These are phyloP conservation scores for Euphorbia pulcherrima DNA, from an alignment of 345 rosid genomes.

Conservation along the genomic window DNA sequence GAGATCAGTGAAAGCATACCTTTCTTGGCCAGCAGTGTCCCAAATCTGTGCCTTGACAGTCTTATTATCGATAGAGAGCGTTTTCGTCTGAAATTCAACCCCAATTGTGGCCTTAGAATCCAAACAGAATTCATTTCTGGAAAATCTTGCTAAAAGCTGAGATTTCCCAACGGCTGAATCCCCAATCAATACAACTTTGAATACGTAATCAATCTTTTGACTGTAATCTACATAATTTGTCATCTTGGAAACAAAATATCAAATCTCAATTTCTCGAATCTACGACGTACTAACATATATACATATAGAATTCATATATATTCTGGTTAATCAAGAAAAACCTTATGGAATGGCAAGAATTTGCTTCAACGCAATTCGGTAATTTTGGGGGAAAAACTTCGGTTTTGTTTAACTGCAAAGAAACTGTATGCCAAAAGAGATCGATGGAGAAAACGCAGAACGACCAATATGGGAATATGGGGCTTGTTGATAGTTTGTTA, in stretches of 20 bases:
- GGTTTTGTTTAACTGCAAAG: neutral
- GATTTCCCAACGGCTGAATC: slow-evolving; percentile 87
- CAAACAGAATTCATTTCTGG: slow-evolving; percentile 73
- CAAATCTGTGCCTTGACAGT: slow-evolving; percentile 85
- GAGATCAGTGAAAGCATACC: slow-evolving; percentile 28
- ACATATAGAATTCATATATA: neutral
- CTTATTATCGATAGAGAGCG: slow-evolving; percentile 67
- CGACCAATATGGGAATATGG: slow-evolving; percentile 60
- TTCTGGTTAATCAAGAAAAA: neutral
- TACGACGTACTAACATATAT: slow-evolving; percentile 8
- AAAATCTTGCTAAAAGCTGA: slow-evolving; percentile 68
- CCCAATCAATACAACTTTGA: slow-evolving; percentile 74
- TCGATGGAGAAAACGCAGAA: slow-evolving; percentile 17
- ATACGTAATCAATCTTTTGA: slow-evolving; percentile 81
- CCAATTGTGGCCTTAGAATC: slow-evolving; percentile 87
- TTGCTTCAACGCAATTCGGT: neutral
- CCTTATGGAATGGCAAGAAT: neutral
- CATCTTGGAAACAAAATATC: slow-evolving; percentile 29
- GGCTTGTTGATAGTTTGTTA: slow-evolving; percentile 38
- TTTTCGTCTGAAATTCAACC: slow-evolving; percentile 85
- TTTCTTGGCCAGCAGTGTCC: slow-evolving; percentile 91
- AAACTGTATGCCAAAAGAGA: slow-evolving; percentile 6
- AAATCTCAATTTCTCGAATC: slow-evolving; percentile 13
- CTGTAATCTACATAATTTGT: slow-evolving; percentile 73
- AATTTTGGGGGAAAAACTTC: neutral